phyloP scores from a whole-genome alignment of 139 green algal genomes.

The Auxenochlorella pyrenoidosa region DNA sequence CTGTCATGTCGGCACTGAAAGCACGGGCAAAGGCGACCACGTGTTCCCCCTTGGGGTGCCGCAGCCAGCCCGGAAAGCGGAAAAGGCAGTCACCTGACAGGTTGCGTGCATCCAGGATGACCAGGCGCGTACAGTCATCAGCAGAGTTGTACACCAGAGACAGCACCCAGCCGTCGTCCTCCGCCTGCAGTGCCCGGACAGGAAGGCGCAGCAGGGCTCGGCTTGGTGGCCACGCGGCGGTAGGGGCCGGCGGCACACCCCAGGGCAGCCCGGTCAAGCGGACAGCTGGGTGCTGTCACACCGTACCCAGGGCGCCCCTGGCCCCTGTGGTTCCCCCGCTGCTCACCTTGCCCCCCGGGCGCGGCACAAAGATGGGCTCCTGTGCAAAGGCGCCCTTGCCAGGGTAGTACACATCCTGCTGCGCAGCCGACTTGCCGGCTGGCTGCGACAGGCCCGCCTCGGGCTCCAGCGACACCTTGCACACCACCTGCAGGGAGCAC shows the following conservation, averaged over 20 bases:
- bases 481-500: constrained; percentile 25
- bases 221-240: not conserved
- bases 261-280: too few species aligned
- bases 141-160: constrained; percentile 47
- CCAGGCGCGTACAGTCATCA: constrained; percentile 37
- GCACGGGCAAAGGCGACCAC: too few species aligned
- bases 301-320: too few species aligned
- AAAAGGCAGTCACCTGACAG: constrained; percentile 11
- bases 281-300: too few species aligned
- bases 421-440: not conserved
- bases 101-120: constrained; percentile 55
- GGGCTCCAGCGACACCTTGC: constrained; percentile 41
- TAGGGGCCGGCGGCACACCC: not conserved
- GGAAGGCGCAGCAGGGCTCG: too few species aligned
- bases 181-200: not conserved
- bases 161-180: constrained; percentile 69
- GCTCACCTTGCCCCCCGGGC: not conserved
- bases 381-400: constrained; percentile 13
- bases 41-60: too few species aligned
- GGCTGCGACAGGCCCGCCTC: constrained; percentile 18
- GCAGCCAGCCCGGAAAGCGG: not conserved
- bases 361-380: constrained; percentile 66
- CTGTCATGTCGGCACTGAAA: too few species aligned
- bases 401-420: constrained; percentile 43
- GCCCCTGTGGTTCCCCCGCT: too few species aligned